Evolutionary conservation across 208 protist genomes (phyloP), one percentile per base, ranked within the genome.

Genomic region (Leishmania guyanensis): DNA sequence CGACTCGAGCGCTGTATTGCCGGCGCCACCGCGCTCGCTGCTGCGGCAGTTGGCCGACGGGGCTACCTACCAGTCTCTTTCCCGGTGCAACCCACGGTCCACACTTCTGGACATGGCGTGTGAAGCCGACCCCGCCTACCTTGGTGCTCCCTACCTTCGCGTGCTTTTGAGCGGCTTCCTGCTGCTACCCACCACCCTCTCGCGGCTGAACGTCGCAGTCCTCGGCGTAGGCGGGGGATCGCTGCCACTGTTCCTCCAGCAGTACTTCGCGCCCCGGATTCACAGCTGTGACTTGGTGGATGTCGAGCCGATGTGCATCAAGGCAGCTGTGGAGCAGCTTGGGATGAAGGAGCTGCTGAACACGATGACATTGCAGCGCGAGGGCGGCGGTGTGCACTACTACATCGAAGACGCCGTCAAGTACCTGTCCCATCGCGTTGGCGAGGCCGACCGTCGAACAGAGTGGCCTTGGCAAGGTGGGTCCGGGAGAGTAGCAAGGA

Each of bases 171-270:
- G 85, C 80, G 92, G 87, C 22, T 89, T 97, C 33, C 75, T 91
- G 48, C 86, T 95, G 66, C 77, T 96, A 73, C 92, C 94, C 2
- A 50, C 78, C 33, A 84, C 84, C 14, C 46, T 85, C 5, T 83
- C 90, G 48, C 82, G 85, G 29, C 79, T 95, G 68, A 86, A 86
- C 36, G 92, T 97, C 12, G 91, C 88, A 0, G 86, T 96, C 68
- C 88, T 97, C 51, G 94, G 94, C 36, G 91, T 96, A 16, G 94
- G 91, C 56, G 94, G 93, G 20, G 94, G 94, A 29, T 90, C 92
- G 4, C 78, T 97, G 33, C 90, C 94, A 0, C 82, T 89, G 58
- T 97, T 97, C 78, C 74, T 96, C 36, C 92, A 94, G 85, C 80
- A 82, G 8, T 91, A 93, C 84, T 95, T 95, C 53, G 87, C 84